These are phyloP conservation scores for Cladorrhinum samala DNA, from an alignment of 495 filamentous ascomycete species.

Conservation along the genomic window DNA sequence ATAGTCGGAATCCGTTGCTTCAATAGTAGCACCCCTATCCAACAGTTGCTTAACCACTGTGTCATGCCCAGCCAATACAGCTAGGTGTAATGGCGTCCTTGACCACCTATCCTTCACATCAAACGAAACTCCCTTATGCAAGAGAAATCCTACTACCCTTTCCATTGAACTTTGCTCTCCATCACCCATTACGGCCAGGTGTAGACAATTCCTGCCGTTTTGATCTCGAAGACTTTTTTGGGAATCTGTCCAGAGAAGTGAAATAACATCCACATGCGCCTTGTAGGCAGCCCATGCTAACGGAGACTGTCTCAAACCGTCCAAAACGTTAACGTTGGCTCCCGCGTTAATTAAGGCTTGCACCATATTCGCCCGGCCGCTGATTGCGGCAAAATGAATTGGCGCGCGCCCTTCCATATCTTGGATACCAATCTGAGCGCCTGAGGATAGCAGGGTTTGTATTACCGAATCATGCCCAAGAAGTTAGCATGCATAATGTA, in stretches of 20 bases:
- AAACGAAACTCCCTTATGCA: neutral
- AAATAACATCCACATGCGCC: neutral
- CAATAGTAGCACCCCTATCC: too few species aligned
- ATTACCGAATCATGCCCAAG: too few species aligned
- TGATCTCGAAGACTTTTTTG: neutral
- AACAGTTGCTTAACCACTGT: too few species aligned
- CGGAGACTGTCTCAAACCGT: neutral
- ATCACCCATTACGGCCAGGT: neutral
- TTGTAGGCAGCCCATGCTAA: neutral
- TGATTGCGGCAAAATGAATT: neutral
- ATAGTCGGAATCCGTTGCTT: too few species aligned
- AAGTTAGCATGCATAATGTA: neutral
- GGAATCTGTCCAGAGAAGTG: neutral
- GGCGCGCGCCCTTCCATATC: neutral
- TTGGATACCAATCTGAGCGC: neutral
- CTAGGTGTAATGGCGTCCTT: too few species aligned
- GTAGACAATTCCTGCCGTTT: neutral
- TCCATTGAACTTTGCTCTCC: neutral
- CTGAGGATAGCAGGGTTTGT: neutral
- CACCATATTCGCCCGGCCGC: neutral
- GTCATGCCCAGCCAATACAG: too few species aligned
- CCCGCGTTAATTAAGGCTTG: neutral
- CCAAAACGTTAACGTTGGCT: neutral
- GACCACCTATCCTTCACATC: too few species aligned
- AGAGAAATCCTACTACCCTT: neutral